Conservation (phyloP, 2,329 filamentous ascomycete genomes). For the Aspergillus brunneoviolaceus region DNA sequence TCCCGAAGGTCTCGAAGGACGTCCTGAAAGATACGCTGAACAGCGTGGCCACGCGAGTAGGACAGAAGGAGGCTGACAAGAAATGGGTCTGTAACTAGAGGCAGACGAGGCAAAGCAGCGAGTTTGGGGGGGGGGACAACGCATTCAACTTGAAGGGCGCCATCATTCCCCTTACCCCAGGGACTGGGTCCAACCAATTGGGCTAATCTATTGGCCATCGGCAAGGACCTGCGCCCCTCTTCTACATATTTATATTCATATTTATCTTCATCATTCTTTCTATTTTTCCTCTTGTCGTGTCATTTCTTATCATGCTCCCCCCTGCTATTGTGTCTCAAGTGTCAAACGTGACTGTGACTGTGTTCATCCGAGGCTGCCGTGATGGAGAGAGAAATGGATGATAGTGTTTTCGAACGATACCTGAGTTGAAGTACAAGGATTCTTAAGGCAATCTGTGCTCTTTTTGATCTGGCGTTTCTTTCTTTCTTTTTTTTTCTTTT, state of each 20-base stretch:
- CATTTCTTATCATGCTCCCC: background rate
- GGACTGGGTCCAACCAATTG: conserved; percentile 2
- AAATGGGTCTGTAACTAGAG: conserved; percentile 57
- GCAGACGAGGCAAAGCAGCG: background rate
- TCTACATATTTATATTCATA: background rate
- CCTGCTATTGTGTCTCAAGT: background rate
- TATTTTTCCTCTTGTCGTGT: background rate
- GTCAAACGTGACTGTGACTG: background rate
- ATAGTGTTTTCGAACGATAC: background rate
- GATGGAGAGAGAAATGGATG: background rate
- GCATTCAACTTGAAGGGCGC: background rate
- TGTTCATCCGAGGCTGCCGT: background rate
- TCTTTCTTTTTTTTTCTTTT: no score
- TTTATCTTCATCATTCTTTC: background rate
- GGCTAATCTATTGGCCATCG: conserved; percentile 2
- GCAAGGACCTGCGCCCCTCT: background rate
- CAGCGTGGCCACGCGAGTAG: conserved; percentile 62
- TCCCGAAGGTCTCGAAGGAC: conserved; percentile 68
- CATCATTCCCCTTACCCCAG: background rate
- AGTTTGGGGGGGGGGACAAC: conserved; percentile 1
- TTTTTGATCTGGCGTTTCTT: no score
- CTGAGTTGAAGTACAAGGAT: background rate
- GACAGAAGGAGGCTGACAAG: conserved; percentile 63
- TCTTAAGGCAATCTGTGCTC: no score
- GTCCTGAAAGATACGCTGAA: conserved; percentile 71